A percentile compares a stretch with the other conserved stretches of the same genome.
These are phyloP conservation scores for Ottelia alismoides DNA, from an alignment of 106 monocot species.

Conservation along the genomic window DNA sequence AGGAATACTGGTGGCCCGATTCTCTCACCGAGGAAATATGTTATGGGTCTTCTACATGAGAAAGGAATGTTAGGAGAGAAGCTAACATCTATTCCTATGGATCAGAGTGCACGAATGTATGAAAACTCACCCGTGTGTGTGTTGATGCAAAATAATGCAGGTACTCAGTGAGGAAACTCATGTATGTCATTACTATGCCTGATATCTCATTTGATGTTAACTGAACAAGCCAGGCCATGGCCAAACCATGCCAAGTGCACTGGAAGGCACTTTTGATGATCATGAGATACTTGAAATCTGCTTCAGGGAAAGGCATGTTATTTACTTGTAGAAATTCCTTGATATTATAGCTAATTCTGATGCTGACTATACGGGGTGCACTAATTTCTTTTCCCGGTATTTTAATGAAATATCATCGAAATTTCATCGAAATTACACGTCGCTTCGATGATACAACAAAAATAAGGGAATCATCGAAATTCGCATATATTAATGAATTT, in stretches of 20 bases:
- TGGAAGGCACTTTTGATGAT: not conserved
- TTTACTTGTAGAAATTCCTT: no score
- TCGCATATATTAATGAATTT: no score
- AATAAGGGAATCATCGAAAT: no score
- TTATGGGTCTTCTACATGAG: not conserved
- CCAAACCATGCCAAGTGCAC: not conserved
- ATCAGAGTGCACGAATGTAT: not conserved
- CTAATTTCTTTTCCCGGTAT: no score
- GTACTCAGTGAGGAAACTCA: not conserved
- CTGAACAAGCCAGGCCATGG: not conserved
- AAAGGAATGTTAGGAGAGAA: not conserved
- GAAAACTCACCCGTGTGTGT: not conserved
- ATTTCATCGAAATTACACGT: no score
- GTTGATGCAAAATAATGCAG: not conserved
- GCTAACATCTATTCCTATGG: not conserved
- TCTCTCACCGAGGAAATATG: not conserved
- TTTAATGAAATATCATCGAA: no score
- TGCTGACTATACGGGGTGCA: no score
- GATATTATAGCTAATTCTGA: no score
- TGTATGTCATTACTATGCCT: not conserved
- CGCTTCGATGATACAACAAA: no score
- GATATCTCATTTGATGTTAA: not conserved
- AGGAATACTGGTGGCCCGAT: no score
- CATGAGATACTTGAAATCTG: not conserved
- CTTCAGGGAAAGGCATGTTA: not conserved